Conservation (phyloP, 2,329 filamentous ascomycete species). For the Cladosporium sphaerospermum region DNA sequence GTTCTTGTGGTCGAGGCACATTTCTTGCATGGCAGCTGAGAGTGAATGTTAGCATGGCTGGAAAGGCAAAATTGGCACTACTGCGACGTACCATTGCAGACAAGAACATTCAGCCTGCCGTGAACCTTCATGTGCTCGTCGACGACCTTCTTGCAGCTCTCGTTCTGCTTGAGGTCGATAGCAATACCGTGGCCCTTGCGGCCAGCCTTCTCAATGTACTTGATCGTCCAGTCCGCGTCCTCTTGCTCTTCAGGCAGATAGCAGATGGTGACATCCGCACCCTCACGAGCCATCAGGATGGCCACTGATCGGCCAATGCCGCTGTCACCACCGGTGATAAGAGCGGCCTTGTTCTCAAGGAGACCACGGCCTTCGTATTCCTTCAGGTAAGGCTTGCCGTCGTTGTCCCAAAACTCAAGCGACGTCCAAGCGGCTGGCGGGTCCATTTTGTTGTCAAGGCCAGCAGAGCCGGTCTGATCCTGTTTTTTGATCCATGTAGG, state of each 20-base stretch:
- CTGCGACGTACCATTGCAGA: slow-evolving; percentile 45
- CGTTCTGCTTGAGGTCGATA: slow-evolving; percentile 45
- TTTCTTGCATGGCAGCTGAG: slow-evolving; percentile 48
- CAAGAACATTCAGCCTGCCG: slow-evolving; percentile 40
- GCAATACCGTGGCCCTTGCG: slow-evolving; percentile 43
- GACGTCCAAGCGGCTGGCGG: slow-evolving; percentile 29
- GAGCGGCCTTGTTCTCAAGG: slow-evolving; percentile 27
- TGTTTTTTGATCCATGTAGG: slow-evolving; percentile 22
- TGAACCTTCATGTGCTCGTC: slow-evolving; percentile 48
- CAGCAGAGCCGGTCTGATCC: slow-evolving; percentile 27
- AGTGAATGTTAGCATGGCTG: not conserved
- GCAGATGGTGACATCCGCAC: slow-evolving; percentile 51
- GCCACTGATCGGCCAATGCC: slow-evolving; percentile 50
- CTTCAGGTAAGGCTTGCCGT: slow-evolving; percentile 28
- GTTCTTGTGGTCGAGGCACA: slow-evolving; percentile 47
- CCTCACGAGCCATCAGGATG: slow-evolving; percentile 52
- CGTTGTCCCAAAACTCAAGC: slow-evolving; percentile 27
- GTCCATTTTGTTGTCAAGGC: slow-evolving; percentile 27
- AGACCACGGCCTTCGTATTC: slow-evolving; percentile 29
- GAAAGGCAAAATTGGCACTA: not conserved
- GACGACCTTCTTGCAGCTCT: slow-evolving; percentile 46
- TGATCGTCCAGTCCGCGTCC: slow-evolving; percentile 51
- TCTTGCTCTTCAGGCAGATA: slow-evolving; percentile 51
- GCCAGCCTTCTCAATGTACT: slow-evolving; percentile 47
- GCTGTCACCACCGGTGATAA: slow-evolving; percentile 24